phyloP scores from a whole-genome alignment of 257 asterid genomes.

The Solanum appendiculatum region DNA sequence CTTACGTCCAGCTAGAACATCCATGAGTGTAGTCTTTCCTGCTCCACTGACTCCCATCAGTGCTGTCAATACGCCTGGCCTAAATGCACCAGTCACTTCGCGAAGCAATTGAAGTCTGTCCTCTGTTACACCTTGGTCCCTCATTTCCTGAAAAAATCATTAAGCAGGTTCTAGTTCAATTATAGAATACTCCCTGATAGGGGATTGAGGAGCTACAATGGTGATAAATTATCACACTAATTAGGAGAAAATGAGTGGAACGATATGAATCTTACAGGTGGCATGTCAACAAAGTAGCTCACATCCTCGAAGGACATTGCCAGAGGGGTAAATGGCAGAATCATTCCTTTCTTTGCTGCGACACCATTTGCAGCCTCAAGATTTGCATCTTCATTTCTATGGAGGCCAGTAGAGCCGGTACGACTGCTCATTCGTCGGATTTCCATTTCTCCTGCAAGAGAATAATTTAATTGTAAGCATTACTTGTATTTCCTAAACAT shows the following conservation, averaged over 20 bases:
- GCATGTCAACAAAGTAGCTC: slow-evolving; percentile 51
- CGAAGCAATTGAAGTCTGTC: slow-evolving; percentile 48
- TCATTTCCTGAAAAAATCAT: slow-evolving; percentile 32
- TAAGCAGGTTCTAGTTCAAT: not conserved
- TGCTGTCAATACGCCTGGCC: slow-evolving; percentile 72
- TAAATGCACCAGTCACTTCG: slow-evolving; percentile 51
- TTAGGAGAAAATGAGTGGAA: not conserved
- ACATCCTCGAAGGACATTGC: slow-evolving; percentile 44
- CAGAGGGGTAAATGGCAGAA: slow-evolving; percentile 51
- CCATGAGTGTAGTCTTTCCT: slow-evolving; percentile 71
- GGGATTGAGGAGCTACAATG: not conserved
- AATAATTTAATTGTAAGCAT: not conserved
- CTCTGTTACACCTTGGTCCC: slow-evolving; percentile 41
- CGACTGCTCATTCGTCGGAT: slow-evolving; percentile 50
- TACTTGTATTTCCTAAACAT: not conserved
- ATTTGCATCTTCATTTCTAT: slow-evolving; percentile 9
- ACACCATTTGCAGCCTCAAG: slow-evolving; percentile 17
- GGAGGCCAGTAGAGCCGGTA: slow-evolving; percentile 7
- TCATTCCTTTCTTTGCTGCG: slow-evolving; percentile 48
- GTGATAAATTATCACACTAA: not conserved
- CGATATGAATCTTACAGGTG: slow-evolving; percentile 26
- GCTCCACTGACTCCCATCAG: slow-evolving; percentile 79
- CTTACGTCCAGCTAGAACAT: slow-evolving; percentile 60
- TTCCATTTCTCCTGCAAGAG: slow-evolving; percentile 52
- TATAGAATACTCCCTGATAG: not conserved